Conservation (phyloP, 2,329 filamentous ascomycete genomes). For the Epichloe aotearoae region DNA sequence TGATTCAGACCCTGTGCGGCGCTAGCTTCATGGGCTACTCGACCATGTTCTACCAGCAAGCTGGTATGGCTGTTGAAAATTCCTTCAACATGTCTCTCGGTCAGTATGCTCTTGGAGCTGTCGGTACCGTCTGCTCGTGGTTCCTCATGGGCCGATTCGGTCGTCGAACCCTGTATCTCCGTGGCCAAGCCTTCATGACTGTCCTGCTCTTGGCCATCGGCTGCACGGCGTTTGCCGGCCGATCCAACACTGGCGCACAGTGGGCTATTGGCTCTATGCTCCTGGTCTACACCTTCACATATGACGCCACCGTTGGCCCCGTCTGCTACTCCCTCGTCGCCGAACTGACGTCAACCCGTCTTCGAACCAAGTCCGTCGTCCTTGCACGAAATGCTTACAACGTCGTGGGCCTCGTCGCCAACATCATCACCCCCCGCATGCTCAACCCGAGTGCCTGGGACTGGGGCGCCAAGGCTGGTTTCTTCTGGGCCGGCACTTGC, state of each 20-base stretch:
- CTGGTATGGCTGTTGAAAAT: slow-evolving; percentile 24
- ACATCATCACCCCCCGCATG: slow-evolving; percentile 34
- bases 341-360: slow-evolving; percentile 31
- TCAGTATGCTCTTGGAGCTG: slow-evolving; percentile 28
- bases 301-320: slow-evolving; percentile 24
- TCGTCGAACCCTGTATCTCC: slow-evolving; percentile 30
- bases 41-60: slow-evolving; percentile 35
- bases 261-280: slow-evolving; percentile 34
- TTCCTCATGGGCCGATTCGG: slow-evolving; percentile 29
- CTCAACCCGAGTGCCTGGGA: slow-evolving; percentile 32
- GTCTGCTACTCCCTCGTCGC: slow-evolving; percentile 80
- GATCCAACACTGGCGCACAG: slow-evolving; percentile 31
- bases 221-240: slow-evolving; percentile 40
- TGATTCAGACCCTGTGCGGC: slow-evolving; percentile 28
- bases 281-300: slow-evolving; percentile 30
- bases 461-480: slow-evolving; percentile 33
- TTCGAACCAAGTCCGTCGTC: slow-evolving; percentile 33
- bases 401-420: slow-evolving; percentile 32
- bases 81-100: slow-evolving; percentile 28
- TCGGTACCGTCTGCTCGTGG: slow-evolving; percentile 34
- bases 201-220: slow-evolving; percentile 28
- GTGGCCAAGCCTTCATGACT: slow-evolving; percentile 35
- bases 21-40: slow-evolving; percentile 42
- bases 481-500: slow-evolving; percentile 33
- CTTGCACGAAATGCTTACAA: slow-evolving; percentile 35